Percentiles rank a stretch among this genome's conserved stretches.
Evolutionary conservation across 305 asterid species (phyloP).

Genomic region (Fraxinus xanthoxyloides): DNA sequence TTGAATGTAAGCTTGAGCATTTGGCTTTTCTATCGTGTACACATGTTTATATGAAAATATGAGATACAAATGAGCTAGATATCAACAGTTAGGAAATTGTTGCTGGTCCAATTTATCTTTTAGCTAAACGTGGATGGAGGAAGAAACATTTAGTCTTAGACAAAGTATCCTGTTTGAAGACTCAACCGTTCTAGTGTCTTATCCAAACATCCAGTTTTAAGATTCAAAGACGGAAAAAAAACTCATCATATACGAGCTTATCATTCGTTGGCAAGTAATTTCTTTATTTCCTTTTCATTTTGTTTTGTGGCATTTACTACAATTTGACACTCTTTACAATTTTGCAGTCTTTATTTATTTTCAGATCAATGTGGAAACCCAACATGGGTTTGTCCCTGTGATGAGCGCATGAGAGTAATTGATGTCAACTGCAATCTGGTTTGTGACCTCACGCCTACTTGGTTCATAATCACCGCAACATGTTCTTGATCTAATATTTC

Average conservation of each 20-base stretch:
- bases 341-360: background rate
- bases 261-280: background rate
- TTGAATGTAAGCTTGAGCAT: background rate
- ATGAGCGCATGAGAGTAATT: constrained; percentile 83
- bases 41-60: background rate
- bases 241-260: background rate
- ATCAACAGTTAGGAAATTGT: background rate
- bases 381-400: constrained; percentile 90
- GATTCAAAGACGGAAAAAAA: background rate
- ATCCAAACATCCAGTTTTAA: background rate
- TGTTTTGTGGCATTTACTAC: background rate
- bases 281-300: background rate
- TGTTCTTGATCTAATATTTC: constrained; percentile 11
- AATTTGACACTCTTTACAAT: background rate
- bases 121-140: background rate
- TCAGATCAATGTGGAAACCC: constrained; percentile 81
- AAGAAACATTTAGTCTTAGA: background rate
- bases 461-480: background rate
- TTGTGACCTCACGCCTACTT: background rate
- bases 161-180: background rate
- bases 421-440: constrained; percentile 79
- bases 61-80: background rate
- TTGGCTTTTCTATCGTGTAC: background rate
- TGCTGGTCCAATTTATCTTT: background rate
- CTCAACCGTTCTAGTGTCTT: background rate